These are phyloP conservation scores for Boletus rex-veris DNA, from an alignment of 768 basidiomycete genomes.

Conservation along the genomic window DNA sequence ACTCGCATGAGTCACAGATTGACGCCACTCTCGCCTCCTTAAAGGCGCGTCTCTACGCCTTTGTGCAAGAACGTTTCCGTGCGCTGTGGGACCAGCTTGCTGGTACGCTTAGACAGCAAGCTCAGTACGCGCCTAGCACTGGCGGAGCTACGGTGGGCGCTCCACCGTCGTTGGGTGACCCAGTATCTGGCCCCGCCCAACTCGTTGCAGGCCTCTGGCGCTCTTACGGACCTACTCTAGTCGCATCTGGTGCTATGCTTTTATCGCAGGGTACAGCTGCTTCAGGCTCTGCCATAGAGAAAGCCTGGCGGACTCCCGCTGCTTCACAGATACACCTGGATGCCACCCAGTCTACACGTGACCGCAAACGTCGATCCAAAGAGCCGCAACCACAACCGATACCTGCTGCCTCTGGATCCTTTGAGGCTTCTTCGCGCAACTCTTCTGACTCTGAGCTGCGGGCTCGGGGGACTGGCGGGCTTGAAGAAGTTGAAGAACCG, in stretches of 20 bases:
- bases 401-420: slow-evolving; percentile 31
- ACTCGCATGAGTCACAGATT: slow-evolving; percentile 78
- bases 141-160: slow-evolving; percentile 29
- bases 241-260: slow-evolving; percentile 65
- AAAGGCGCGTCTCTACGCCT: slow-evolving; percentile 55
- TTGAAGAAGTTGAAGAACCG: slow-evolving; percentile 70
- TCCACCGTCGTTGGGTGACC: slow-evolving; percentile 48
- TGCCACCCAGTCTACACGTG: slow-evolving; percentile 33
- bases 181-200: slow-evolving; percentile 61
- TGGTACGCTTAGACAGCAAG: slow-evolving; percentile 42
- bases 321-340: slow-evolving; percentile 31
- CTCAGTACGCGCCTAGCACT: slow-evolving; percentile 13
- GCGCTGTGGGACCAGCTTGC: slow-evolving; percentile 64
- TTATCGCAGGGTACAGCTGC: slow-evolving; percentile 50
- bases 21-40: slow-evolving; percentile 72
- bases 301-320: slow-evolving; percentile 27
- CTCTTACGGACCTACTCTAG: slow-evolving; percentile 70
- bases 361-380: slow-evolving; percentile 51
- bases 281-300: slow-evolving; percentile 31
- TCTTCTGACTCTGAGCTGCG: slow-evolving; percentile 45
- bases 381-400: slow-evolving; percentile 35
- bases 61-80: slow-evolving; percentile 61
- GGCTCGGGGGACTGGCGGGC: slow-evolving; percentile 46
- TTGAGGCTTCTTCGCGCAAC: slow-evolving; percentile 31
- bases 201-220: slow-evolving; percentile 68